phyloP scores from a whole-genome alignment of 352 stramenopile genomes.

The Stramenopiles sp. region DNA sequence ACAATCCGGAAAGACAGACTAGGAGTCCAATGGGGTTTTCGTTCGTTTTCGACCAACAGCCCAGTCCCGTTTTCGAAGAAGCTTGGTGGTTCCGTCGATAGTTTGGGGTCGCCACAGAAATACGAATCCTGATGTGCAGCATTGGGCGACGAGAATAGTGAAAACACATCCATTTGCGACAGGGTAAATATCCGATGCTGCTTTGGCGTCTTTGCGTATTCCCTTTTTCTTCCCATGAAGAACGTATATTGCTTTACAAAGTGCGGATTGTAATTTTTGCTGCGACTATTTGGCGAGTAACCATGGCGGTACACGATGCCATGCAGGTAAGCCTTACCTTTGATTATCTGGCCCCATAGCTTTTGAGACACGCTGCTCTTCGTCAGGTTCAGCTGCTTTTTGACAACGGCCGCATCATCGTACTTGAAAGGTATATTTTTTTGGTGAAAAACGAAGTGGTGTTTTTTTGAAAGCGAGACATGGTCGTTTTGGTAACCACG shows the following conservation, averaged over 20 bases:
- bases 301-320: not conserved
- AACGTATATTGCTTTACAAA: slow-evolving; percentile 4
- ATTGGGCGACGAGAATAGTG: not conserved
- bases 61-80: not conserved
- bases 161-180: not conserved
- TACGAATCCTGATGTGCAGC: not conserved
- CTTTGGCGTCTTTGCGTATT: not conserved
- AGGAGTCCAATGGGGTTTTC: slow-evolving; percentile 34
- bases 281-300: not conserved
- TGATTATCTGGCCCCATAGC: not conserved
- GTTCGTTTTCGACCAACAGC: not conserved
- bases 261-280: not conserved
- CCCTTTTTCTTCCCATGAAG: not conserved
- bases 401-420: not conserved
- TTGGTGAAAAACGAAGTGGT: not conserved
- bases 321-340: slow-evolving; percentile 1
- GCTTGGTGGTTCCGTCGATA: not conserved
- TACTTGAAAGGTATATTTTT: not conserved
- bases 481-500: not conserved
- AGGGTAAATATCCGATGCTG: not conserved
- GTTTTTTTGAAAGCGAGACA: not conserved
- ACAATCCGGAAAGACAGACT: slow-evolving; percentile 44
- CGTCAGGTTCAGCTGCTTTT: not conserved
- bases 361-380: not conserved
- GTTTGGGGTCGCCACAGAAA: not conserved